Evolutionary conservation across 1,284 basidiomycete genomes (phyloP).

Genomic region (Rhodotorula mucilaginosa): DNA sequence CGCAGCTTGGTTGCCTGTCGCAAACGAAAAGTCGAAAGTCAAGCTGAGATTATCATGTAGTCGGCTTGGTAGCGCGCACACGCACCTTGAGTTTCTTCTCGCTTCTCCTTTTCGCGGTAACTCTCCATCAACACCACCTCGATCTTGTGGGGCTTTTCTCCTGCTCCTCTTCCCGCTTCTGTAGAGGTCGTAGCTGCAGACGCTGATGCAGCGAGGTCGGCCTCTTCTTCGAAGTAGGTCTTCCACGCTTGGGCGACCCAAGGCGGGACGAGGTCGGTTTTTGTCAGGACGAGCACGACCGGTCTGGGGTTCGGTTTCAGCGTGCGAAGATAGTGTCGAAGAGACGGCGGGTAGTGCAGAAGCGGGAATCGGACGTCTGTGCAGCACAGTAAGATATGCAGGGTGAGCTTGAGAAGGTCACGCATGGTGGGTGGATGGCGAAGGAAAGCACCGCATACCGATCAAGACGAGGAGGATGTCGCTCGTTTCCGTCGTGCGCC

Average conservation of each 20-base stretch:
- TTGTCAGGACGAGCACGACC: conserved; percentile 76
- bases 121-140: conserved; percentile 69
- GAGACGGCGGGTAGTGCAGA: conserved; percentile 57
- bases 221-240: conserved; percentile 57
- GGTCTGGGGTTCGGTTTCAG: conserved; percentile 54
- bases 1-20: conserved; percentile 40
- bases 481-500: conserved; percentile 50
- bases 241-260: conserved; percentile 64
- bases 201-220: conserved; percentile 5
- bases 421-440: no score
- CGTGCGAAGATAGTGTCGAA: conserved; percentile 53
- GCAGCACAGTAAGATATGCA: no score
- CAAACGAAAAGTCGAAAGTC: not conserved
- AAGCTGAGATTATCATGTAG: no score
- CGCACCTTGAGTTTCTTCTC: conserved; percentile 43
- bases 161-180: not conserved
- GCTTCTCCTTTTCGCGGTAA: conserved; percentile 58
- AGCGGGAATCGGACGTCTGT: conserved; percentile 76
- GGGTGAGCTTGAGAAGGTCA: not conserved
- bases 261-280: conserved; percentile 69
- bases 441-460: not conserved
- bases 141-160: not conserved
- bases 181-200: not conserved
- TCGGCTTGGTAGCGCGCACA: not conserved
- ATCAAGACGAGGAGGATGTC: conserved; percentile 34